Evolutionary conservation across 805 yeast species (phyloP).

Genomic region (Hanseniaspora thailandica): DNA sequence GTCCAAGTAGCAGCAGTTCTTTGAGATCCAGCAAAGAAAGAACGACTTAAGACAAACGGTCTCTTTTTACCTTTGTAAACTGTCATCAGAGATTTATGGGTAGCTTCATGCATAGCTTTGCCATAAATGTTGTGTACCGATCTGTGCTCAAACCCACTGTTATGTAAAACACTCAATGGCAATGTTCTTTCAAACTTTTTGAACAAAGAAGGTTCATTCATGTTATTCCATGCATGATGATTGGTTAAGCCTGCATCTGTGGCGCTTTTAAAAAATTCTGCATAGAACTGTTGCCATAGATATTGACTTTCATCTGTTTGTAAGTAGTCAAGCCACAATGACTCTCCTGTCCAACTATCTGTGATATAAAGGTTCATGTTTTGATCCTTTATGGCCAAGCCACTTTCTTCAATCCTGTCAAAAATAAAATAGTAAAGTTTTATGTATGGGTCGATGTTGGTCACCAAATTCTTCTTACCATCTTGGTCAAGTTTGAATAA

Average conservation of each 20-base stretch:
- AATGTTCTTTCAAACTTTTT: constrained; percentile 89
- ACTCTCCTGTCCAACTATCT: constrained; percentile 97
- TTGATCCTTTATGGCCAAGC: constrained; percentile 38
- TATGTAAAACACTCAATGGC: constrained; percentile 69
- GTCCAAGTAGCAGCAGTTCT: constrained; percentile 92
- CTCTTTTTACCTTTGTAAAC: constrained; percentile 44
- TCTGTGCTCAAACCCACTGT: constrained; percentile 78
- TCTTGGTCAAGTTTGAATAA: constrained; percentile 50
- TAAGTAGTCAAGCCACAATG: constrained; percentile 83
- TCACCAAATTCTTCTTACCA: constrained; percentile 61
- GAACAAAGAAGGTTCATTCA: constrained; percentile 95
- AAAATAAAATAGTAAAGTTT: constrained; percentile 61
- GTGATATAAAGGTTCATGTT: constrained; percentile 52
- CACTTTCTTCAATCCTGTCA: constrained; percentile 34
- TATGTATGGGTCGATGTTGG: constrained; percentile 85
- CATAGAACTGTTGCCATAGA: constrained; percentile 50
- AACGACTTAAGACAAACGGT: constrained; percentile 79
- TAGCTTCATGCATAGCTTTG: constrained; percentile 64
- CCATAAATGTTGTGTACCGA: constrained; percentile 85
- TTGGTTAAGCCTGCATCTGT: constrained; percentile 44
- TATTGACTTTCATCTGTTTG: constrained; percentile 44
- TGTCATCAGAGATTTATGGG: constrained; percentile 50
- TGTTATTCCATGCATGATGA: constrained; percentile 87
- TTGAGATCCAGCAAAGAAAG: constrained; percentile 87
- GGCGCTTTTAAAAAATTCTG: constrained; percentile 36